These are phyloP conservation scores for Trichosanthes cucumerina DNA, from an alignment of 306 rosid genomes.

Conservation along the genomic window DNA sequence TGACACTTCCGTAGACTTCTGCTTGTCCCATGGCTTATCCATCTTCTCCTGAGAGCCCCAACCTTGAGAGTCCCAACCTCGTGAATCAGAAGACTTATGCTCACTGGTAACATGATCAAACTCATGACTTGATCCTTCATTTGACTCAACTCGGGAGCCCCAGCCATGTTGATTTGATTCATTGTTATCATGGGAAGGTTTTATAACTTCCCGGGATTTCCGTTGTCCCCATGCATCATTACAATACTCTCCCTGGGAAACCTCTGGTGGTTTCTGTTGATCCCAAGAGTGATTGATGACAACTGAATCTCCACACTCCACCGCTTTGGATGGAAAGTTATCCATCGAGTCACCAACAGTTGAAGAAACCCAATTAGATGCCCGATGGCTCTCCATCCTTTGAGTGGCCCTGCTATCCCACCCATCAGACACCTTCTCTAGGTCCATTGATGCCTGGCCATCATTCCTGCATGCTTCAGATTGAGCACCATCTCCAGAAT, in stretches of 20 bases:
- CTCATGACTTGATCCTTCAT: not conserved
- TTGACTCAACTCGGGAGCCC: not conserved
- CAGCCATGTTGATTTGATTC: not conserved
- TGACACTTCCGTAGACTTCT: not conserved
- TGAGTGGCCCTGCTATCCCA: constrained; percentile 21
- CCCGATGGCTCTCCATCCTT: not conserved
- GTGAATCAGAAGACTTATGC: not conserved
- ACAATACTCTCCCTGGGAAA: constrained; percentile 20
- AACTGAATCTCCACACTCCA: constrained; percentile 13
- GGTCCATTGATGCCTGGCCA: constrained; percentile 4
- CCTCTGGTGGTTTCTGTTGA: constrained; percentile 23
- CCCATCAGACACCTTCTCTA: not conserved
- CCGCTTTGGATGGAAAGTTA: constrained; percentile 10
- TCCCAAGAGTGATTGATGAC: constrained; percentile 30
- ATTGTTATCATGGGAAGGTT: not conserved
- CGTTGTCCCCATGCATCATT: not conserved
- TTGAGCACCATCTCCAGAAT: constrained; percentile 10
- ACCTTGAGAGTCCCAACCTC: constrained; percentile 16
- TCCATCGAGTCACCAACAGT: constrained; percentile 10
- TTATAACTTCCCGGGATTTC: not conserved
- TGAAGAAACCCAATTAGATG: constrained; percentile 20
- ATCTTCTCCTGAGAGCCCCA: constrained; percentile 10
- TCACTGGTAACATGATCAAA: not conserved
- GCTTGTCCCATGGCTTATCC: constrained; percentile 8
- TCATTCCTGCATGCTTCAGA: constrained; percentile 8